Evolutionary conservation across 192 early-diverging fungal species (phyloP), one percentile per base, ranked within the genome.

Genomic region (Backusella luteola): DNA sequence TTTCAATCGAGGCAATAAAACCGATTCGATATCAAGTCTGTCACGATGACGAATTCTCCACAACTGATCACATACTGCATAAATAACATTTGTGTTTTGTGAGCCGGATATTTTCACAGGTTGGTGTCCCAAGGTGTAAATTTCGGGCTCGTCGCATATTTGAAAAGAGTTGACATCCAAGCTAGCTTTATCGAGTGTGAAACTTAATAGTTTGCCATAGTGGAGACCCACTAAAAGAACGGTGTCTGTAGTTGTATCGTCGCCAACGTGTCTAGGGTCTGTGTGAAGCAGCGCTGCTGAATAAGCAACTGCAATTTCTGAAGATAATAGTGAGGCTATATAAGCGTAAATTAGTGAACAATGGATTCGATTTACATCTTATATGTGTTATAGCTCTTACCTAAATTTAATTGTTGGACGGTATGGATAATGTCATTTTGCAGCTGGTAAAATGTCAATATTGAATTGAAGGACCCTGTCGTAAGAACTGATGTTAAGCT

Each of bases 21-120:
- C 17, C 4, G 29, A 38, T 1, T 49, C 42, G 15, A 73, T 73
- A 32, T 21, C 15, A 19, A 73, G 42, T n/a, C 46, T 35, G 6
- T 56, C 49, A 15, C 14, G 11, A 3, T 19, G 49, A 8, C 44
- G n/a, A 19, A 73, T 53, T n/a, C 49, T 29, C 71, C 71, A 73
- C 35, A 73, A 32, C 4, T 73, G 34, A 29, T 56, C 46, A 34
- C 4, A 73, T 73, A 73, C 8, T 9, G 23, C 71, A 53, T 73
- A 73, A 11, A 73, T 32, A 26, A 32, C 11, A 26, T 49, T 7
- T 34, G 6, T 46, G 4, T 6, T 5, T n/a, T 32, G 26, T 2
- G 36, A 17, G 3, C 7, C 1, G 12, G 21, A 2, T 38, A 71
- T 32, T 8, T 46, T 29, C 17, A 71, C 70, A 5, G 70, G 70